phyloP scores from a whole-genome alignment of 345 rosid species.

The Hibiscus syriacus region DNA sequence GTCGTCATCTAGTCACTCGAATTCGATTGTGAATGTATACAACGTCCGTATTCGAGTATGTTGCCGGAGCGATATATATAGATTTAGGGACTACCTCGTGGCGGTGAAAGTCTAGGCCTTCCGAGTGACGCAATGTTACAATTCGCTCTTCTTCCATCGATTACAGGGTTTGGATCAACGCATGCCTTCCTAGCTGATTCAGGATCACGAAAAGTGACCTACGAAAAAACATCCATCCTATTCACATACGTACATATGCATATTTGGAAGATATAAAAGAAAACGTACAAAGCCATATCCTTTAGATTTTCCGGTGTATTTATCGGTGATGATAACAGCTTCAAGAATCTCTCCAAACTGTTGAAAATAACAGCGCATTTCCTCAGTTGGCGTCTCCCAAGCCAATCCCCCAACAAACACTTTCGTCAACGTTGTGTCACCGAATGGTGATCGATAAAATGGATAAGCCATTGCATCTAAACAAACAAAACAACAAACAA shows the following conservation, averaged over 20 bases:
- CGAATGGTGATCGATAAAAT: too few species aligned
- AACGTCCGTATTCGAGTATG: not conserved
- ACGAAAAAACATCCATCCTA: not conserved
- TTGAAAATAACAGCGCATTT: too few species aligned
- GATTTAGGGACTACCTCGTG: conserved; percentile 40
- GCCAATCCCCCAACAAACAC: conserved; percentile 92
- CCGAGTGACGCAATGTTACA: conserved; percentile 91
- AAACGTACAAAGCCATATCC: conserved; percentile 88
- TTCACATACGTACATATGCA: too few species aligned
- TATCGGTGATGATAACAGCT: conserved; percentile 83
- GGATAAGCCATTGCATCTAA: too few species aligned
- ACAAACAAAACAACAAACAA: too few species aligned
- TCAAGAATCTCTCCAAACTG: too few species aligned
- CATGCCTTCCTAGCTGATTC: conserved; percentile 88
- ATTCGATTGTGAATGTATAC: too few species aligned
- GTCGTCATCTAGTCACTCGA: not conserved
- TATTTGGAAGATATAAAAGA: not conserved
- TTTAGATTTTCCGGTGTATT: conserved; percentile 78
- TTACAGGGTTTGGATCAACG: conserved; percentile 81
- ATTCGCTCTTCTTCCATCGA: conserved; percentile 86
- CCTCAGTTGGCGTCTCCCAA: too few species aligned
- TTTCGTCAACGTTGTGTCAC: too few species aligned
- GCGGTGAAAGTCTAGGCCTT: conserved; percentile 74
- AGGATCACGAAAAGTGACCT: conserved; percentile 91
- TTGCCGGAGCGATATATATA: too few species aligned